A percentile compares a stretch with the other conserved stretches of the same genome.
These are phyloP conservation scores for Cyclotella cryptica DNA, from an alignment of 108 stramenopile genomes.

Conservation along the genomic window DNA sequence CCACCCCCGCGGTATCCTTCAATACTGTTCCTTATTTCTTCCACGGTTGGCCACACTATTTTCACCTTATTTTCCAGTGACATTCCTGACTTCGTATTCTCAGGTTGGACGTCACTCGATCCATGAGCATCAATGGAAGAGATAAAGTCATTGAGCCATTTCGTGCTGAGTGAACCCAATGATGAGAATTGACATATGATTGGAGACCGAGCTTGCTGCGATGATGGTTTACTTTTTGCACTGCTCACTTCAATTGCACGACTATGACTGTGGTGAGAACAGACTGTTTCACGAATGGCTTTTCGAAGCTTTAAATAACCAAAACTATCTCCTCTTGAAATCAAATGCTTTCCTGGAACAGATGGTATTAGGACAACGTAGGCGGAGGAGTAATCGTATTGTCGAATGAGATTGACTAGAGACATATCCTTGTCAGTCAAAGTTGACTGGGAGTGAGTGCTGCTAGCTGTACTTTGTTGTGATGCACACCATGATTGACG, in stretches of 20 bases:
- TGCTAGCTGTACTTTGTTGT: neutral
- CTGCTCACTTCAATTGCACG: neutral
- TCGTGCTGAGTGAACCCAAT: constrained; percentile 66
- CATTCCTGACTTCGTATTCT: neutral
- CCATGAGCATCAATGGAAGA: constrained; percentile 50
- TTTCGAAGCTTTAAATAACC: constrained; percentile 64
- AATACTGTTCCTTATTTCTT: constrained; percentile 63
- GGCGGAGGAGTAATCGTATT: constrained; percentile 76
- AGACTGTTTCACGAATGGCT: constrained; percentile 42
- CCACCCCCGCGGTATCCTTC: constrained; percentile 74
- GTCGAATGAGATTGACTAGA: constrained; percentile 42
- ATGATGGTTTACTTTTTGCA: constrained; percentile 4
- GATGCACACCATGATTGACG: constrained; percentile 46
- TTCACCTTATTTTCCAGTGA: constrained; percentile 23
- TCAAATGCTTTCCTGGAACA: constrained; percentile 67
- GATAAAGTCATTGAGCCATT: constrained; percentile 60
- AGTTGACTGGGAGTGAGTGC: constrained; percentile 5
- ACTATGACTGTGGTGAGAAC: constrained; percentile 9
- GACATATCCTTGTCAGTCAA: constrained; percentile 41
- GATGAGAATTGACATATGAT: constrained; percentile 81
- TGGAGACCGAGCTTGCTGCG: constrained; percentile 22
- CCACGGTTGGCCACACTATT: constrained; percentile 77
- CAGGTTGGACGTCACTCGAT: neutral
- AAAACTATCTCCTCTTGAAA: constrained; percentile 22
- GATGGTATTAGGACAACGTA: constrained; percentile 75